These are phyloP conservation scores for Flaveria linearis DNA, from an alignment of 129 eudicot genomes.

Conservation along the genomic window DNA sequence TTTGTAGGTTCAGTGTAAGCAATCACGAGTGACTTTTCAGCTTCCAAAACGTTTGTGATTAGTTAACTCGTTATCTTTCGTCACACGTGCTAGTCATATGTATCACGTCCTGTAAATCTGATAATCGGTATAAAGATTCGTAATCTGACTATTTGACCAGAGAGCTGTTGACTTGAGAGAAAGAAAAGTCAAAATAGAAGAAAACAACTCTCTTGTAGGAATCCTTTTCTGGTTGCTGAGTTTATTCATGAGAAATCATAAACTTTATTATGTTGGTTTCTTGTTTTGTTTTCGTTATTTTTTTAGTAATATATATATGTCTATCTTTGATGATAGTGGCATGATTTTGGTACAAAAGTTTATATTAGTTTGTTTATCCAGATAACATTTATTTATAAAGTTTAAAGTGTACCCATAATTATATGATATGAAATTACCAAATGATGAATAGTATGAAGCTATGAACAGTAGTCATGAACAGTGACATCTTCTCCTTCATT, in stretches of 20 bases:
- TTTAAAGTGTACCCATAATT: background rate
- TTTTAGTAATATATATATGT: background rate
- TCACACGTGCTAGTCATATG: constrained; percentile 10
- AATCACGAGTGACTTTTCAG: constrained; percentile 8
- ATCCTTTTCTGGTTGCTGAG: constrained; percentile 26
- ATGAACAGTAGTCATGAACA: too few species aligned
- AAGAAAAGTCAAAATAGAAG: constrained; percentile 24
- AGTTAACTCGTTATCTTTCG: background rate
- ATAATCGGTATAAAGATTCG: constrained; percentile 23
- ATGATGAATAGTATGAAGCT: too few species aligned
- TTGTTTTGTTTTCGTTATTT: constrained; percentile 4
- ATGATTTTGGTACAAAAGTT: background rate
- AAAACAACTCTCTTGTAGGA: constrained; percentile 26
- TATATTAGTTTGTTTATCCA: background rate
- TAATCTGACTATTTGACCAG: constrained; percentile 36
- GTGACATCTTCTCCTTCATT: too few species aligned
- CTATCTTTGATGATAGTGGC: background rate
- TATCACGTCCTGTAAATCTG: constrained; percentile 11
- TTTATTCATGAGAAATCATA: constrained; percentile 23
- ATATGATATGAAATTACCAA: too few species aligned
- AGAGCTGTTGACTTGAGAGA: constrained; percentile 30
- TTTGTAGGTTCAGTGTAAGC: constrained; percentile 27
- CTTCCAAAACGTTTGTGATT: constrained; percentile 3
- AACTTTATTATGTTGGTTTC: constrained; percentile 7
- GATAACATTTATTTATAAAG: background rate